Base-by-base conservation (phyloP, 2,329 filamentous ascomycete species). In the Diaporthe vexans region DNA sequence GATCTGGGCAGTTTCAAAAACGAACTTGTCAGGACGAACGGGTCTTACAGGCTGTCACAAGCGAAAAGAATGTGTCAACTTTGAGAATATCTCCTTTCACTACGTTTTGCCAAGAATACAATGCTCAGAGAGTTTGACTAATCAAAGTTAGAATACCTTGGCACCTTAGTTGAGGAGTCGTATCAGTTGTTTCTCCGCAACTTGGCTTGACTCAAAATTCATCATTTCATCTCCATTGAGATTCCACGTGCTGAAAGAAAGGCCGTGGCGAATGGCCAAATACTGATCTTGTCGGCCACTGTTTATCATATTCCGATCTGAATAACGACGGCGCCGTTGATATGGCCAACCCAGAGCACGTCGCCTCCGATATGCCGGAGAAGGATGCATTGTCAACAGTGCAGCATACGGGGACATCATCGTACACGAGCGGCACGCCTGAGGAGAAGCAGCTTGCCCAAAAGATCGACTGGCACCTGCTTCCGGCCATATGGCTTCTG, bases 391-490 rank as follows among this genome's bases (percentile, higher is more conserved):
- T 40, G 13, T 40, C 37, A 11, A 59, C 56, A 21, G 56, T 40
- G 33, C 56, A 59, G 33, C 9, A 59, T 21, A 40, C 21, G 33
- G 56, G 33, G 33, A 4, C 56, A 37, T 59, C 33, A 11, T 17
- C 33, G 19, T 59, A 40, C 21, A 59, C 29, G 11, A 40, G 21
- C 8, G 56, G 33, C 33, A 59, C 56, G 40, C 21, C 33, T 1
- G 56, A 59, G 33, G 56, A 59, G 21, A n/a, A 59, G 33, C 56
- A 7, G 33, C 56, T 59, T 1, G 15, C 46, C 24, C 26, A n/a
- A 3, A 63, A 63, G 37, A 63, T 63, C 4, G 58, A 63, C n/a
- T 63, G 58, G 58, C 58, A 63, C 43, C 58, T 63, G 9, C 58
- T 46, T 15, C 58, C 58, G 7, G 58, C 58, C 8, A 29, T 63